These are phyloP conservation scores for Malus hybrid DNA, from an alignment of 331 rosid genomes.

Conservation along the genomic window DNA sequence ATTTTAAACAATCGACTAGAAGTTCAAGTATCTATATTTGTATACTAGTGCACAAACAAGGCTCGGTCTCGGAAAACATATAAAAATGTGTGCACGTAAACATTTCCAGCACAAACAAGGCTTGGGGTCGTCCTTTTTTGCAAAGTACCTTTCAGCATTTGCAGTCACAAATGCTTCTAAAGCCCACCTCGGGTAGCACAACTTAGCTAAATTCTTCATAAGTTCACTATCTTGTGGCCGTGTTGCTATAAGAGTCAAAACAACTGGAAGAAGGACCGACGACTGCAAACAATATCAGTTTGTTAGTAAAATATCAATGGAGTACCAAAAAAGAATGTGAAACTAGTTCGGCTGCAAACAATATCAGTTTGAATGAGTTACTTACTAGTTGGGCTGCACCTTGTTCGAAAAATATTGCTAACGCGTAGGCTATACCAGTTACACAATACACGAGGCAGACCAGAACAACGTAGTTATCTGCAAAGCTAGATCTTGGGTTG, in stretches of 20 bases:
- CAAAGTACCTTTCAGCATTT: conserved; percentile 77
- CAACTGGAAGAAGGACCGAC: conserved; percentile 95
- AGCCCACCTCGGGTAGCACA: conserved; percentile 94
- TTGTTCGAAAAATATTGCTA: conserved; percentile 74
- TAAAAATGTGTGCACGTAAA: too few relatives aligned
- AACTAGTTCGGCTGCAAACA: not conserved
- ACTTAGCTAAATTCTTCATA: conserved; percentile 50
- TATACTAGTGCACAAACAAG: too few relatives aligned
- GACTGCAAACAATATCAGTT: conserved; percentile 46
- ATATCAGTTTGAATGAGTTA: not conserved
- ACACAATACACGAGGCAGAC: conserved; percentile 90
- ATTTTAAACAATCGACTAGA: not conserved
- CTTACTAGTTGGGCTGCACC: conserved; percentile 97
- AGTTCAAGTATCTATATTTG: not conserved
- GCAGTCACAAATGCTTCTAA: conserved; percentile 75
- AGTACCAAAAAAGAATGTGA: not conserved
- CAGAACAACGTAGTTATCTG: conserved; percentile 69
- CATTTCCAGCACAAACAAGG: too few relatives aligned
- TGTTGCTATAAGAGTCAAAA: conserved; percentile 76
- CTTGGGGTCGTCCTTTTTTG: too few relatives aligned
- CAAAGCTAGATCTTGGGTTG: conserved; percentile 79
- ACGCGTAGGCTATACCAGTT: conserved; percentile 85
- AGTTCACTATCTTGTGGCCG: conserved; percentile 40
- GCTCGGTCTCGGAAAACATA: too few relatives aligned
- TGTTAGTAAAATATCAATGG: conserved; percentile 16